Percentiles rank a stretch among this genome's conserved stretches.
Evolutionary conservation across 1,284 basidiomycete genomes (phyloP).

Genomic region (Trametes pubescens): DNA sequence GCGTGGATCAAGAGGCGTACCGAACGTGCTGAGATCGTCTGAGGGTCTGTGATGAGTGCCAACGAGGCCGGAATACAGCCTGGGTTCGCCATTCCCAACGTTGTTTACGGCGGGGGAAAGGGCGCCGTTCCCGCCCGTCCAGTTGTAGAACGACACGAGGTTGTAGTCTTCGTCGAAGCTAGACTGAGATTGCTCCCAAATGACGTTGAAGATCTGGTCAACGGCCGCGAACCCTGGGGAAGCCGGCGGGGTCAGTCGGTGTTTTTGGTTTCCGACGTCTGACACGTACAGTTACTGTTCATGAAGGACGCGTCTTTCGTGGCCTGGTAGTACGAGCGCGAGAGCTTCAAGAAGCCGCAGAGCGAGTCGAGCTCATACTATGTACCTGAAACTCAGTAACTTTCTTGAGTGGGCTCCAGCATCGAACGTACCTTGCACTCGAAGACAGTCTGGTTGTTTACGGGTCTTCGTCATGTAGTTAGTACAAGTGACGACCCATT

Average conservation of each 20-base stretch:
- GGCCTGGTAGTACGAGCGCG: conserved; percentile 72
- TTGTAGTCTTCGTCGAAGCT: conserved; percentile 76
- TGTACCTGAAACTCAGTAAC: background rate
- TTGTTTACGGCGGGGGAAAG: conserved; percentile 72
- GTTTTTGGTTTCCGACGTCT: background rate
- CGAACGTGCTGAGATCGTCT: conserved; percentile 75
- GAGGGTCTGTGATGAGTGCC: conserved; percentile 81
- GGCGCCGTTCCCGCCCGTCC: conserved; percentile 73
- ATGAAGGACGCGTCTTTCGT: conserved; percentile 77
- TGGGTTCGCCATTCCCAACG: conserved; percentile 73
- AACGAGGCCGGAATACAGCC: conserved; percentile 66
- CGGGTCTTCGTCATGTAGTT: conserved; percentile 53
- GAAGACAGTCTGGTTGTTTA: conserved; percentile 73
- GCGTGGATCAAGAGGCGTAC: conserved; percentile 46
- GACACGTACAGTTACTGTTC: conserved; percentile 64
- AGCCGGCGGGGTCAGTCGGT: background rate
- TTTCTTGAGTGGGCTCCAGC: background rate
- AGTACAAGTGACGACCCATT: background rate
- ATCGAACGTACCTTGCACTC: conserved; percentile 72
- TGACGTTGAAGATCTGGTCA: conserved; percentile 75
- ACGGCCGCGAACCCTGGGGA: conserved; percentile 71
- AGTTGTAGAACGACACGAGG: conserved; percentile 80
- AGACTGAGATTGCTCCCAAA: conserved; percentile 77
- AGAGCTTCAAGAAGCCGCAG: conserved; percentile 80
- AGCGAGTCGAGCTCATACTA: conserved; percentile 82